phyloP scores from a whole-genome alignment of 345 rosid genomes.

The Clarkia xantiana region DNA sequence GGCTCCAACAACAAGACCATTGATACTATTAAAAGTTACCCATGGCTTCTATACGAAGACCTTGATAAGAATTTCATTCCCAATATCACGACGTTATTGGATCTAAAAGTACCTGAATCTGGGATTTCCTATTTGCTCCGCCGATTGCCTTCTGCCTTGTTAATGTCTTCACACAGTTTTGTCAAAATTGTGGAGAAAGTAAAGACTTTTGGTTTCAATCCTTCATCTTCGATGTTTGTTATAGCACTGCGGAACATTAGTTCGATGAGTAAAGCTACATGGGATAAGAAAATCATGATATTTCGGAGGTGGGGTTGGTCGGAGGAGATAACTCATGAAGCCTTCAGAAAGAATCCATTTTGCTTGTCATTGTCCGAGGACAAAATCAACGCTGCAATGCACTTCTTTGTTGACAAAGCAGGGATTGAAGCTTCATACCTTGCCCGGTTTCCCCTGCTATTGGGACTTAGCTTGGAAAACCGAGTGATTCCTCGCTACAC shows the following conservation, averaged over 20 bases:
- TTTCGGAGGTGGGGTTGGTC: slow-evolving; percentile 9
- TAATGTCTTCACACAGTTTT: background rate
- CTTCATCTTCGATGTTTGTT: slow-evolving; percentile 8
- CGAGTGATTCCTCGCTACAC: slow-evolving; percentile 18
- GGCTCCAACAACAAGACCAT: slow-evolving; percentile 7
- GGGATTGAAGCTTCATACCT: slow-evolving; percentile 10
- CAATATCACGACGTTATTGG: background rate
- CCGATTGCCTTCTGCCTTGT: too few relatives aligned
- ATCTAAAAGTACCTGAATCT: too few relatives aligned
- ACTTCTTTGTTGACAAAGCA: slow-evolving; percentile 12
- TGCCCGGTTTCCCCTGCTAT: background rate
- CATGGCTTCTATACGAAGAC: background rate
- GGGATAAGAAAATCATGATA: slow-evolving; percentile 7
- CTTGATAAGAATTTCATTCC: background rate
- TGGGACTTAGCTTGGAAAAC: slow-evolving; percentile 17
- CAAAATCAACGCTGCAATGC: slow-evolving; percentile 13
- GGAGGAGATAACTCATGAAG: slow-evolving; percentile 8
- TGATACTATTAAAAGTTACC: background rate
- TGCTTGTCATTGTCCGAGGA: slow-evolving; percentile 11
- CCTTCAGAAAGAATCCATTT: slow-evolving; percentile 13
- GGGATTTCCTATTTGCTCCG: too few relatives aligned
- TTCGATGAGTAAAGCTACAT: background rate
- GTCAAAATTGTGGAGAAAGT: background rate
- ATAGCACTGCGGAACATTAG: background rate
- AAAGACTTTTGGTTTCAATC: slow-evolving; percentile 9